Evolutionary conservation across 2,329 filamentous ascomycete species (phyloP), one percentile per base, ranked within the genome.

Genomic region (Talaromyces sp.): DNA sequence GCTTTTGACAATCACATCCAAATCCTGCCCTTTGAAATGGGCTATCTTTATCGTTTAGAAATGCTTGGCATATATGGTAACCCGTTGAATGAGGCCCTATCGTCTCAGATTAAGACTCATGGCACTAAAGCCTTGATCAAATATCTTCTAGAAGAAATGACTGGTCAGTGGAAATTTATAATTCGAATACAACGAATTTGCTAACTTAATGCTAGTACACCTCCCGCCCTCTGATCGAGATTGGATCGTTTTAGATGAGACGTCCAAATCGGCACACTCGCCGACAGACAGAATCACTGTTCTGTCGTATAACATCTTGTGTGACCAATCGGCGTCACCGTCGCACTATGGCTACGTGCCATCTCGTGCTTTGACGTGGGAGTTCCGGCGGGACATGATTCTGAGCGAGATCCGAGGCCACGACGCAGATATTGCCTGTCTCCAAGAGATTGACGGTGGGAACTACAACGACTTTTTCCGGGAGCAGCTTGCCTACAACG

Each of bases 241-340:
- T 69, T 89, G 88, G 78, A 86, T 97, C 63, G 83, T 90, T n/a
- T 85, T 98, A 28, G 89, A 84, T 64, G 81, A 83, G 59, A 78
- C 78, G 30, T 69, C 72, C 14, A 74, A 70, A 59, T 69, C 77
- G 33, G 72, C 65, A 74, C 83, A 74, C 89, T 65, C 81, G 82
- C 69, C 76, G 52, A 73, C 80, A 60, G 74, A 97, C 70, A 89
- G 87, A 59, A 87, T 98, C 73, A 91, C 90, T 61, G 88, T 96
- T 8, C 83, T 98, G 64, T 96, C 91, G 27, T 97, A 95, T 87
- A 99, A 99, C 74, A 96, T 94, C 54, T 84, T 99, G 10, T 97
- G 94, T 77, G 92, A 97, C 76, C 91, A 92, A 70, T 96, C 95
- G 69, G 93, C 93, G 4, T 97, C 93, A 0, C 83, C 87, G 60